Percentiles rank a stretch among this genome's conserved stretches.
Evolutionary conservation across 2,329 filamentous ascomycete genomes (phyloP).

Genomic region (Aspergillus unguis): DNA sequence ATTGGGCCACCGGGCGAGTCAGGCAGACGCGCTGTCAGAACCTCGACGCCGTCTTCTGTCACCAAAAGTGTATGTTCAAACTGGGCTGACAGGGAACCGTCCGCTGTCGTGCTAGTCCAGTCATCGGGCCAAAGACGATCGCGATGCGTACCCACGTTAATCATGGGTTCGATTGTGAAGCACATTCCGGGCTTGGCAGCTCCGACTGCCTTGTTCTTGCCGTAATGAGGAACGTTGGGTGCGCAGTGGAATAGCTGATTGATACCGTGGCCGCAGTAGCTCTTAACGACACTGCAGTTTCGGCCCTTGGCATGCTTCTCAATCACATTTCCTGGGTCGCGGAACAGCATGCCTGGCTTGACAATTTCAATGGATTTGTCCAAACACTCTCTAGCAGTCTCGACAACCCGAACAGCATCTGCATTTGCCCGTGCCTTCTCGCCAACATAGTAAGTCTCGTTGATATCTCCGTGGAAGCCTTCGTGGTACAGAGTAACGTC

Average conservation of each 20-base stretch:
- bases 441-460: conserved; percentile 98
- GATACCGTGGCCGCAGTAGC: conserved; percentile 94
- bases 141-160: conserved; percentile 82
- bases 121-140: conserved; percentile 98
- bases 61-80: conserved; percentile 89
- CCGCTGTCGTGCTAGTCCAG: conserved; percentile 93
- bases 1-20: conserved; percentile 74
- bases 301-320: conserved; percentile 88
- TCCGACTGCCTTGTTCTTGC: conserved; percentile 96
- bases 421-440: conserved; percentile 79
- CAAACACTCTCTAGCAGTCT: conserved; percentile 83
- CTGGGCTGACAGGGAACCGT: conserved; percentile 86
- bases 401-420: conserved; percentile 84
- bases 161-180: conserved; percentile 99
- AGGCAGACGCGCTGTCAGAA: conserved; percentile 69
- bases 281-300: conserved; percentile 86
- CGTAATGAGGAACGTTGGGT: conserved; percentile 94
- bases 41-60: conserved; percentile 76
- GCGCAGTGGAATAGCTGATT: conserved; percentile 90
- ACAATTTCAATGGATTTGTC: conserved; percentile 88
- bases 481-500: conserved; percentile 92
- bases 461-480: conserved; percentile 93
- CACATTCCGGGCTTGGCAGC: conserved; percentile 95
- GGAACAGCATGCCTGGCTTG: conserved; percentile 88
- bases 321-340: conserved; percentile 90